Conservation (phyloP, 163 green algal genomes). For the Prototheca cutis region DNA sequence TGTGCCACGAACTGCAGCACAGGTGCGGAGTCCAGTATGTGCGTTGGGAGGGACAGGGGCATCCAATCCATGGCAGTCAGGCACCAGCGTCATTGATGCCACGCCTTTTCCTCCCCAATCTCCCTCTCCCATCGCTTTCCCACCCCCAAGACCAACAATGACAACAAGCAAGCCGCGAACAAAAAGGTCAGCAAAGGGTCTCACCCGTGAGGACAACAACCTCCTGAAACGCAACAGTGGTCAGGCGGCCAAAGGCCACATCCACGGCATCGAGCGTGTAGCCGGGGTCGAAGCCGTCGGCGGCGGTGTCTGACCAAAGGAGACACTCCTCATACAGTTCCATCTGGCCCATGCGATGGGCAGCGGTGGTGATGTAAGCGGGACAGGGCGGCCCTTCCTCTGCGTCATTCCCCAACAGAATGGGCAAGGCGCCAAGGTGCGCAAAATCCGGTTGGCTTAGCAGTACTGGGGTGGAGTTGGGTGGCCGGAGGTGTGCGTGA, state of each 20-base stretch:
- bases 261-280: conserved; percentile 79
- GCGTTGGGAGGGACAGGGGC: no score
- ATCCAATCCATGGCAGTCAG: no score
- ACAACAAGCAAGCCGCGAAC: no score
- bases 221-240: conserved; percentile 42
- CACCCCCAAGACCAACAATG: no score
- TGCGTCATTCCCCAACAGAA: conserved; percentile 49
- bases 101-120: no score
- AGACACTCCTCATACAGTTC: conserved; percentile 56
- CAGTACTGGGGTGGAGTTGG: conserved; percentile 42
- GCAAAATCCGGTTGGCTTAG: conserved; percentile 58
- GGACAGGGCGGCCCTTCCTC: conserved; percentile 41
- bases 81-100: no score
- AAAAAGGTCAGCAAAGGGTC: no score
- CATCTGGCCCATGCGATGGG: conserved; percentile 68
- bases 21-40: no score
- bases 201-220: no score
- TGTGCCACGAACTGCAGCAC: background rate
- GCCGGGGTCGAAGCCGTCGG: conserved; percentile 43
- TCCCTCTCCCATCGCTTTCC: no score
- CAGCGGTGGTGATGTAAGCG: conserved; percentile 64
- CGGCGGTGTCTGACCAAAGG: conserved; percentile 19
- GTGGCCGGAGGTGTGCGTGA: background rate
- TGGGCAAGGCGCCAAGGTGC: conserved; percentile 74
- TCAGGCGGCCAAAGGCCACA: conserved; percentile 50